Percentiles rank a stretch among this genome's conserved stretches.
These are phyloP conservation scores for Penicillium rolfsii DNA, from an alignment of 2,329 filamentous ascomycete species.

Conservation along the genomic window DNA sequence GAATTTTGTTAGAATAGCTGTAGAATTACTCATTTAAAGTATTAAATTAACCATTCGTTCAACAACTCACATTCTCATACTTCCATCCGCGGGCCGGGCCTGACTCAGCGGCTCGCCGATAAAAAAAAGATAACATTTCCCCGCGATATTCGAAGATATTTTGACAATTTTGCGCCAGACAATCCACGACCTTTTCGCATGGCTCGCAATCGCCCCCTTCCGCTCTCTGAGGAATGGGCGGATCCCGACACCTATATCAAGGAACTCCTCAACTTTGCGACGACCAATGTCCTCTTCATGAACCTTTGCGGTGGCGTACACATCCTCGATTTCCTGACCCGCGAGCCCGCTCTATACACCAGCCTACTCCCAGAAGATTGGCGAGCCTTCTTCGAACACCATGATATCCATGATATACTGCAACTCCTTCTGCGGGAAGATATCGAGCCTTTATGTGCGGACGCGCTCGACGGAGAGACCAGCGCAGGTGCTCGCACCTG, in stretches of 20 bases:
- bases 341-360: conserved; percentile 79
- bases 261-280: conserved; percentile 74
- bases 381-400: conserved; percentile 73
- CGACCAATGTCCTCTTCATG: conserved; percentile 74
- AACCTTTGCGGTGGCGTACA: conserved; percentile 96
- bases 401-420: conserved; percentile 74
- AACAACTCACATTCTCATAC: background rate
- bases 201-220: conserved; percentile 61
- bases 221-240: conserved; percentile 70
- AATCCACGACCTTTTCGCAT: conserved; percentile 35
- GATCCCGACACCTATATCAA: conserved; percentile 77
- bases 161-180: conserved; percentile 1
- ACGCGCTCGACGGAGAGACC: background rate
- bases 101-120: conserved; percentile 9
- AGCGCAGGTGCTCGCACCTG: conserved; percentile 37
- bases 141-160: conserved; percentile 2
- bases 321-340: conserved; percentile 93
- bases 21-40: too few species aligned
- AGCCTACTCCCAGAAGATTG: conserved; percentile 76
- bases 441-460: conserved; percentile 52
- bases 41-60: too few species aligned
- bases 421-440: conserved; percentile 82
- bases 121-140: conserved; percentile 25
- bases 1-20: too few species aligned
- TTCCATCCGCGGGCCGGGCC: background rate